Base-by-base conservation (phyloP, 148 eudicot genomes). In the Selenicereus undatus region DNA sequence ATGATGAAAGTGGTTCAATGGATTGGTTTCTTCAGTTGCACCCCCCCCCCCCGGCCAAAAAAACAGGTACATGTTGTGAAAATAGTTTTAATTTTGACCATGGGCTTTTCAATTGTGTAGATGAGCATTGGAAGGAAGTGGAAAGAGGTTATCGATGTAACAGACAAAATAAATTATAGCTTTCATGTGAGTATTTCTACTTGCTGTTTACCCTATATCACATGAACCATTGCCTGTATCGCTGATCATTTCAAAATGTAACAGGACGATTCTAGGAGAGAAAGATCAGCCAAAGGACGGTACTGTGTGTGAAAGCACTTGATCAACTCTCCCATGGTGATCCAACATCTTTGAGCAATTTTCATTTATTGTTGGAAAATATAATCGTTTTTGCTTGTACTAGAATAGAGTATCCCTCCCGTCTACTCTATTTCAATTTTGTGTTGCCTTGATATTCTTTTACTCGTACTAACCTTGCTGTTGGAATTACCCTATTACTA, bases 101-200 rank as follows among this genome's bases (percentile, higher is more conserved):
- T 30, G 58, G 58, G 56, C 14, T 56, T 54, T 29, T 14, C 4
- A 74, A 72, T 75, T 30, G 56, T 68, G 30, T 83, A 93, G 98
- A 92, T 91, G 96, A 79, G 93, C 90, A 92, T 93, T 71, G 98
- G 98, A 82, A 92, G 96, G 87, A 92, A 93, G 83, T 93, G 98
- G 98, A 93, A 93, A 90, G 96, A 93, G 77, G 84, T 92, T 43
- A 78, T 92, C 35, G 93, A 91, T 73, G 84, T 88, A 66, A 86
- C 87, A 7, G 96, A 93, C 50, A 92, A 92, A 87, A 86, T 93
- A 26, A 80, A 85, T 43, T 93, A 87, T 76, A 90, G 89, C 82
- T 92, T 89, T 66, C 94, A 92, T 81, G 96, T 93, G 85, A 89
- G 82, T 76, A 22, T 11, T 12, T 0, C 18, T 68, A 0, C 74